Evolutionary conservation across 352 stramenopile genomes (phyloP).

Genomic region (Globisporangium carolinianum): DNA sequence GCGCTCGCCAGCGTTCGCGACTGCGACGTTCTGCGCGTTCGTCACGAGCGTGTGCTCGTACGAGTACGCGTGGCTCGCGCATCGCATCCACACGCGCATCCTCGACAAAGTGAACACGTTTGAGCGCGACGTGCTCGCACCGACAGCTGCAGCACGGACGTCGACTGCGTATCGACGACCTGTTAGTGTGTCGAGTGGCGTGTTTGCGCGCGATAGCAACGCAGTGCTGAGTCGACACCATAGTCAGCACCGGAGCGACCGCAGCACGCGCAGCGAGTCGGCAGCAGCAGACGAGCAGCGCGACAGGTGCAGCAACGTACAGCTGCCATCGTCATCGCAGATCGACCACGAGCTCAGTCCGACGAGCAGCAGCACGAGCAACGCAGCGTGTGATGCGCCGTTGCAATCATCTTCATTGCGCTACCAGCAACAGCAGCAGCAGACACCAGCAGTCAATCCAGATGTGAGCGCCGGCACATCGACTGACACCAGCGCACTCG

Average conservation of each 20-base stretch:
- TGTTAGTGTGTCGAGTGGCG: too few relatives aligned
- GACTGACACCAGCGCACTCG: constrained; percentile 2
- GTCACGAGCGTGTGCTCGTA: constrained; percentile 58
- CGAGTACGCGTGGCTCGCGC: constrained; percentile 63
- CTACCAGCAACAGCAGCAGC: constrained; percentile 5
- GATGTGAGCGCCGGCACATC: background rate
- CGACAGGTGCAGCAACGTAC: background rate
- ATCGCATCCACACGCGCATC: constrained; percentile 55
- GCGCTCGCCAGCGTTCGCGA: constrained; percentile 55
- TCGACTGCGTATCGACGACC: too few relatives aligned
- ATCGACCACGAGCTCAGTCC: constrained; percentile 15
- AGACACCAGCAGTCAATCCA: constrained; percentile 6
- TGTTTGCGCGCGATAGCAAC: background rate
- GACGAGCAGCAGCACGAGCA: constrained; percentile 19
- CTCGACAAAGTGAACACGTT: constrained; percentile 11
- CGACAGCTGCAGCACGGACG: background rate
- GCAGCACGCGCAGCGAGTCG: constrained; percentile 28
- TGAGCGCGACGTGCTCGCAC: constrained; percentile 6
- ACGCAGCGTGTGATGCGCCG: background rate
- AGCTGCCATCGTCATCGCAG: background rate
- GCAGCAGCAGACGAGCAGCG: constrained; percentile 11
- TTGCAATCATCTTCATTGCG: too few relatives aligned
- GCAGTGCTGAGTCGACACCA: background rate
- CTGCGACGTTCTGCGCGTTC: constrained; percentile 58
- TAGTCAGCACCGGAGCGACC: constrained; percentile 5